Conservation (phyloP, 495 filamentous ascomycete species). For the Bacidia gigantensis region DNA sequence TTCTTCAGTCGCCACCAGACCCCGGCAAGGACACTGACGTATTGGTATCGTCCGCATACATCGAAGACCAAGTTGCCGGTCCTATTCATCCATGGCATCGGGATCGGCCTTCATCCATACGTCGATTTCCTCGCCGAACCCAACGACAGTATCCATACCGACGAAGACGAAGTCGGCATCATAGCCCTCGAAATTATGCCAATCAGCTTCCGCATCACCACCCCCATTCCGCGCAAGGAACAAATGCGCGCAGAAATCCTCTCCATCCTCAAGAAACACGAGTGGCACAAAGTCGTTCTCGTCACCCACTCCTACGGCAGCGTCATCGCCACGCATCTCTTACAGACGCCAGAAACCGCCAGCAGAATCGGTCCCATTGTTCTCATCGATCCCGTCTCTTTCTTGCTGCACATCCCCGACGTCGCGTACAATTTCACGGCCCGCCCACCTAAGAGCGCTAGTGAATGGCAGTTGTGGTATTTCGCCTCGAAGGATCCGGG, state of each 20-base stretch:
- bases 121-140: slow-evolving; percentile 39
- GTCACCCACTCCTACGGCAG: slow-evolving; percentile 50
- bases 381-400: slow-evolving; percentile 51
- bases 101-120: slow-evolving; percentile 53
- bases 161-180: slow-evolving; percentile 38
- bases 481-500: slow-evolving; percentile 52
- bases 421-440: slow-evolving; percentile 60
- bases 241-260: slow-evolving; percentile 39
- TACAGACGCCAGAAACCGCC: slow-evolving; percentile 30
- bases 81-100: slow-evolving; percentile 59
- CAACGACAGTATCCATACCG: slow-evolving; percentile 18
- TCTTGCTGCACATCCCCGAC: slow-evolving; percentile 51
- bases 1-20: slow-evolving; percentile 26
- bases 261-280: slow-evolving; percentile 38
- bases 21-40: slow-evolving; percentile 38
- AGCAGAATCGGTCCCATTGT: slow-evolving; percentile 34
- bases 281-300: slow-evolving; percentile 39
- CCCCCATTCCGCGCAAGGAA: slow-evolving; percentile 27
- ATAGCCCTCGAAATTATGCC: slow-evolving; percentile 53
- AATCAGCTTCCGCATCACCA: slow-evolving; percentile 45
- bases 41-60: slow-evolving; percentile 52
- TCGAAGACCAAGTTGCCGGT: slow-evolving; percentile 39
- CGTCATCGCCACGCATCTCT: slow-evolving; percentile 47
- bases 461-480: slow-evolving; percentile 53
- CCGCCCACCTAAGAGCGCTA: slow-evolving; percentile 38